A percentile compares a stretch with the other conserved stretches of the same genome.
Evolutionary conservation across 345 rosid species (phyloP).

Genomic region (Passiflora organensis): DNA sequence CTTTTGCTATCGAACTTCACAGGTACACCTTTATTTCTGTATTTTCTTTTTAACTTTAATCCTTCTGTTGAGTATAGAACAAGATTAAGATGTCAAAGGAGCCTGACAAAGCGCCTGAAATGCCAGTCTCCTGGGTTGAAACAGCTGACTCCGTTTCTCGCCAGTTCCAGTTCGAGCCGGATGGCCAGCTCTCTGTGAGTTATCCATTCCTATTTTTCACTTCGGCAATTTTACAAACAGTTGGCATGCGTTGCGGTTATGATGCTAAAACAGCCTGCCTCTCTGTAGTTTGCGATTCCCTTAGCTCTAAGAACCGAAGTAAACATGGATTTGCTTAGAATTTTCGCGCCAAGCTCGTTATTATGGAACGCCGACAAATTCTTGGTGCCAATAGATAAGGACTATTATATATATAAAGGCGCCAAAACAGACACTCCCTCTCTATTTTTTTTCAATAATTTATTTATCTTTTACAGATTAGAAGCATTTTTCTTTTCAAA

Average conservation of each 20-base stretch:
- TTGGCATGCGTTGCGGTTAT: conserved; percentile 6
- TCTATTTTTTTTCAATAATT: no score
- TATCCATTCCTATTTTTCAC: neutral
- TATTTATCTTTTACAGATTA: no score
- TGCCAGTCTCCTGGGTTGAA: conserved; percentile 64
- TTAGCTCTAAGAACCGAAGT: neutral
- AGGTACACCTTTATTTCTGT: no score
- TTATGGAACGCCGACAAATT: neutral
- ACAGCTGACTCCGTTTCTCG: conserved; percentile 65
- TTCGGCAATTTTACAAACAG: conserved; percentile 16
- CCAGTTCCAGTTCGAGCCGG: conserved; percentile 60
- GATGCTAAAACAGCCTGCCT: neutral
- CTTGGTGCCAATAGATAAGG: no score
- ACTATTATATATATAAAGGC: no score
- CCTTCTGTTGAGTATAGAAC: conserved; percentile 4
- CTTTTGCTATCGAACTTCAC: no score
- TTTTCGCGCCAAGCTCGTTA: neutral
- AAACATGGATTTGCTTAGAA: neutral
- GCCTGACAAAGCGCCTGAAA: conserved; percentile 20
- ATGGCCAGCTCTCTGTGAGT: conserved; percentile 66
- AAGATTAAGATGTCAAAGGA: conserved; percentile 15
- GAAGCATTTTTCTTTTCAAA: no score
- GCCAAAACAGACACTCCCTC: no score
- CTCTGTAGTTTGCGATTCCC: neutral
- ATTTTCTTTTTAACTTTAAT: no score